These are phyloP conservation scores for Chrysoporthe cubensis DNA, from an alignment of 2,329 filamentous ascomycete species.

Conservation along the genomic window DNA sequence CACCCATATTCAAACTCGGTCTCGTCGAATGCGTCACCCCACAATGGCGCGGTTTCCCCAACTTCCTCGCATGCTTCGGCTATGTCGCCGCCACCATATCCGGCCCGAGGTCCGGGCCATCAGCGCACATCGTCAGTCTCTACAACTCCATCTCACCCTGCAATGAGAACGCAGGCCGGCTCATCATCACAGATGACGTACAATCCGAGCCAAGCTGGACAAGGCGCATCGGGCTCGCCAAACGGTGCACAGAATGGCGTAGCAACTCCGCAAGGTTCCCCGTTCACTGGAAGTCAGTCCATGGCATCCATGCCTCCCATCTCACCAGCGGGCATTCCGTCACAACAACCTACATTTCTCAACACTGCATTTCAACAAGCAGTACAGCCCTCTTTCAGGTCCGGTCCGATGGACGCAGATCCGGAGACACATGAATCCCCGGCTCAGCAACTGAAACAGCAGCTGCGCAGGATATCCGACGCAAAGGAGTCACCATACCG, in stretches of 20 bases:
- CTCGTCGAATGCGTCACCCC: conserved; percentile 27
- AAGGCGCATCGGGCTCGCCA: conserved; percentile 2
- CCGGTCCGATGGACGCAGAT: conserved; percentile 22
- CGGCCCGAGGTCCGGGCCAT: conserved; percentile 22
- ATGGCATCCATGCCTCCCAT: conserved; percentile 21
- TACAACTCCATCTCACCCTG: conserved; percentile 40
- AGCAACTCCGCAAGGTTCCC: neutral
- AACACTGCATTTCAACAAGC: conserved; percentile 19
- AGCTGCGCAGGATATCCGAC: conserved; percentile 29
- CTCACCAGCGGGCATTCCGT: conserved; percentile 27
- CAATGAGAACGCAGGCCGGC: conserved; percentile 41
- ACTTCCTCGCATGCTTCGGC: conserved; percentile 26
- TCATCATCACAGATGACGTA: conserved; percentile 26
- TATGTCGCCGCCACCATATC: conserved; percentile 29
- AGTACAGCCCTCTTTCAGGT: conserved; percentile 20
- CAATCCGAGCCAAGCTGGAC: conserved; percentile 18
- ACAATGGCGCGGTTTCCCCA: conserved; percentile 26
- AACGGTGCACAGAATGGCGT: conserved; percentile 4
- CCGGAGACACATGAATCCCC: conserved; percentile 24
- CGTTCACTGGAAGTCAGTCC: conserved; percentile 1
- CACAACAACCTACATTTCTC: conserved; percentile 25
- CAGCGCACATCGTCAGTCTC: conserved; percentile 28
- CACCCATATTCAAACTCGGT: conserved; percentile 29
- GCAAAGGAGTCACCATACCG: conserved; percentile 23
- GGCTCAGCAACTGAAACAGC: conserved; percentile 28